Evolutionary conservation across 805 yeast species (phyloP).

Genomic region (Scheffersomyces ergatensis): DNA sequence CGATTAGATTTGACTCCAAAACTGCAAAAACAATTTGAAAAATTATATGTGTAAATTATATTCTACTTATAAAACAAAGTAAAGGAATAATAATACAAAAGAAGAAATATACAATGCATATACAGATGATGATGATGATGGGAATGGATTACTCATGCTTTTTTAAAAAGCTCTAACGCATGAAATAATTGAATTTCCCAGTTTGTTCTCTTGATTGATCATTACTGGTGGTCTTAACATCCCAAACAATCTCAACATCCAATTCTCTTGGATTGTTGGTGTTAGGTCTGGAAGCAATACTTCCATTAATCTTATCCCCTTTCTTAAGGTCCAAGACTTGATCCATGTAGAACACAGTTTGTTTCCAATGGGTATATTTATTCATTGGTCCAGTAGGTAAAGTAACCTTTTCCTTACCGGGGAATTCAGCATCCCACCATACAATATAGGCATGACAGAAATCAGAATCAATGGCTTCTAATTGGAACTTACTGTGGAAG

Average conservation of each 20-base stretch:
- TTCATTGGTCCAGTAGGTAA: conserved; percentile 96
- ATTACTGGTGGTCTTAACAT: conserved; percentile 39
- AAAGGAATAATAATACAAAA: not conserved
- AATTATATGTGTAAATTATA: too few relatives aligned
- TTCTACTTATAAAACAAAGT: too few relatives aligned
- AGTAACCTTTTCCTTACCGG: conserved; percentile 60
- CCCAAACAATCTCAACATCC: conserved; percentile 73
- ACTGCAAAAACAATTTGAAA: too few relatives aligned
- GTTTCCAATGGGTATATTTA: conserved; percentile 98
- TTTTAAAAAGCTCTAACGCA: too few relatives aligned
- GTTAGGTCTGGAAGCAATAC: conserved; percentile 75
- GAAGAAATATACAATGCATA: not conserved
- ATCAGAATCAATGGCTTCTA: conserved; percentile 77
- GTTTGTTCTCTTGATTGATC: conserved; percentile 51
- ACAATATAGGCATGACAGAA: conserved; percentile 83
- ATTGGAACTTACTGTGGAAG: conserved; percentile 65
- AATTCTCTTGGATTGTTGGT: conserved; percentile 79
- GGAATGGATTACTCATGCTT: too few relatives aligned
- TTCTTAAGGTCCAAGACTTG: conserved; percentile 73
- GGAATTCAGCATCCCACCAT: conserved; percentile 95
- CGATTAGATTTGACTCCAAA: too few relatives aligned
- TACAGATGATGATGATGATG: too few relatives aligned
- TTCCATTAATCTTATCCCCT: conserved; percentile 76
- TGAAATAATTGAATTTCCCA: conserved; percentile 65
- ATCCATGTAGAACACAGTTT: conserved; percentile 87